Evolutionary conservation across 208 protist species (phyloP), one percentile per base, ranked within the genome.

Genomic region (Wallacemonas rigidus): DNA sequence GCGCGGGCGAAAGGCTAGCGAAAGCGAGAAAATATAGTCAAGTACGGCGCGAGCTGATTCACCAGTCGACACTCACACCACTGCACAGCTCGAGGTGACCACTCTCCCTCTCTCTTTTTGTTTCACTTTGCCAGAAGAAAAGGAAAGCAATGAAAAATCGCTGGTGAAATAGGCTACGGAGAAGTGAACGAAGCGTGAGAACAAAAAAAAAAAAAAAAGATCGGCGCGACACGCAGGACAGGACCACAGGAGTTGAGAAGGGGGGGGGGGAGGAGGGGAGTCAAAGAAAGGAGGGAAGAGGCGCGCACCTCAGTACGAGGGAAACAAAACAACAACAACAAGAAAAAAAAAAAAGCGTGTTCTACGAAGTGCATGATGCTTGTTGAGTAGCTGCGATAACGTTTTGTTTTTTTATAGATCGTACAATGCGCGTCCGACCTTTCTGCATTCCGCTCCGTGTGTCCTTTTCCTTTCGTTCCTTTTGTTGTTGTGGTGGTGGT

Each of bases 401-500:
- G 26, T 50, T 45, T 45, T 53, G 63, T 35, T 50, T 53, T 0
- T 17, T 15, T 17, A 26, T 17, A 26, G 26, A 26, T 26, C 26
- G 26, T 26, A 26, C 26, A 26, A 26, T 26, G 26, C 26, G 26
- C 26, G 26, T 26, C 0, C 26, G 26, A 26, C 26, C 26, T 26
- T 26, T 26, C 26, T 26, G 26, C 26, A 26, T 26, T 26, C 26
- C 64, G 50, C 41, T 78, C 36, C 69, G 35, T 54, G 2, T 9
- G 14, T 71, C 45, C 62, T 71, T 64, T 67, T 75, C 69, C 64
- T 72, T 72, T n/a, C 58, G 3, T 65, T 65, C 51, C 44, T 26
- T 45, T 65, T 60, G 57, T 44, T 58, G 60, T 61, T 61, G 35
- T 45, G 47, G 14, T 39, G 36, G n/a, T 68, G 17, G 56, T 48